These are phyloP conservation scores for Bipolaris zeicola DNA, from an alignment of 2,329 filamentous ascomycete species.

Conservation along the genomic window DNA sequence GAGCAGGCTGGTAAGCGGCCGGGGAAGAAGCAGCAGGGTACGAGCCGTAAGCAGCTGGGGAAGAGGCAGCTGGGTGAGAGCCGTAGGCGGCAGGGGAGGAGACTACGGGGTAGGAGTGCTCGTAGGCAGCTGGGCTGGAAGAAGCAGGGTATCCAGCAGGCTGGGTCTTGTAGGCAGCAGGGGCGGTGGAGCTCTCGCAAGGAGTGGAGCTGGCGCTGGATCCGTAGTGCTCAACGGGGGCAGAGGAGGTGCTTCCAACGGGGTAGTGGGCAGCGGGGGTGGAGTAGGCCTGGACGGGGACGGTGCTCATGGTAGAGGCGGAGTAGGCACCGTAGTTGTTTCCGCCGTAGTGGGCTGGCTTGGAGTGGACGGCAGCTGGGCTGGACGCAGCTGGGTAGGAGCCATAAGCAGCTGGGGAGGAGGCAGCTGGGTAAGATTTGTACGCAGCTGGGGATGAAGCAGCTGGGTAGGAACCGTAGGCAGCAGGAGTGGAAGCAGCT, in stretches of 20 bases:
- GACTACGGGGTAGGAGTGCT: not conserved
- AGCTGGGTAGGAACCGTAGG: not conserved
- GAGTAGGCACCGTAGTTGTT: not conserved
- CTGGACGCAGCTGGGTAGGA: not conserved
- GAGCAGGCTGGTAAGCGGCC: not conserved
- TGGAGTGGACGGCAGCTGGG: constrained; percentile 1
- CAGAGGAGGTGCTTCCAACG: not conserved
- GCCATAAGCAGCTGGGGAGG: not conserved
- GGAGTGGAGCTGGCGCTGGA: constrained; percentile 5
- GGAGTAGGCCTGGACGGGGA: constrained; percentile 3
- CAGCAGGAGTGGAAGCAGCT: constrained; percentile 1
- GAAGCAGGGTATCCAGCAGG: not conserved
- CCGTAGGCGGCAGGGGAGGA: not conserved
- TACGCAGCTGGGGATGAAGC: not conserved
- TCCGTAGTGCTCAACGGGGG: not conserved
- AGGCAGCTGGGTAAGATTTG: not conserved
- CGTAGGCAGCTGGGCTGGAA: not conserved
- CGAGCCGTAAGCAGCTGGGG: not conserved
- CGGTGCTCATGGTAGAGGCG: constrained; percentile 5
- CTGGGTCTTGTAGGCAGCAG: not conserved
- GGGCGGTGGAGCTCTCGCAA: constrained; percentile 2
- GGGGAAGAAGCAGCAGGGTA: not conserved
- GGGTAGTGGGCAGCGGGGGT: not conserved
- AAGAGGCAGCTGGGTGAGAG: not conserved
- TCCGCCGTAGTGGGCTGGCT: constrained; percentile 6